Percentiles rank a stretch among this genome's conserved stretches.
Evolutionary conservation across 2,329 filamentous ascomycete species (phyloP).

Genomic region (Aureobasidium leucospermi): DNA sequence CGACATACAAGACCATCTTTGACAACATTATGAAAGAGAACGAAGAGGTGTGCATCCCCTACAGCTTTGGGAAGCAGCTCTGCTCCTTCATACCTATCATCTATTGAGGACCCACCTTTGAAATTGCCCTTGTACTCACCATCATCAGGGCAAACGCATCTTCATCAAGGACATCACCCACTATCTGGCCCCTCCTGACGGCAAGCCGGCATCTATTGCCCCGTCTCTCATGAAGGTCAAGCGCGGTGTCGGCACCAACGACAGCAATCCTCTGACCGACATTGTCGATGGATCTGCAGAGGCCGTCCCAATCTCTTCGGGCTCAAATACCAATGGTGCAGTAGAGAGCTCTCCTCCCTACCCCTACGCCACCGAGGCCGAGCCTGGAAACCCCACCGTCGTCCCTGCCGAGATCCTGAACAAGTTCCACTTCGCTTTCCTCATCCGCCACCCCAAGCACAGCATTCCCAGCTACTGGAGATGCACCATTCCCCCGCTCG

Average conservation of each 20-base stretch:
- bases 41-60: constrained; percentile 56
- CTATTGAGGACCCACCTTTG: background rate
- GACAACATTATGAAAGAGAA: constrained; percentile 65
- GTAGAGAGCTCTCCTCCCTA: constrained; percentile 39
- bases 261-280: constrained; percentile 11
- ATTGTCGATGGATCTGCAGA: constrained; percentile 14
- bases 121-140: constrained; percentile 32
- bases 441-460: constrained; percentile 90
- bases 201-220: constrained; percentile 61
- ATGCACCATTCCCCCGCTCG: constrained; percentile 83
- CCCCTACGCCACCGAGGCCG: constrained; percentile 51
- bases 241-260: constrained; percentile 52
- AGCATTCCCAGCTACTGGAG: constrained; percentile 92
- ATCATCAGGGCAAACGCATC: constrained; percentile 69
- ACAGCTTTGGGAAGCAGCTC: constrained; percentile 18
- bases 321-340: constrained; percentile 20
- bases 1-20: constrained; percentile 71
- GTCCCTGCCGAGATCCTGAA: constrained; percentile 66
- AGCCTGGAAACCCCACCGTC: constrained; percentile 75
- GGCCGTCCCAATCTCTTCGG: constrained; percentile 15
- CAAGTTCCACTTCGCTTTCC: constrained; percentile 87
- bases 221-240: constrained; percentile 60
- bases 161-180: constrained; percentile 99
- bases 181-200: constrained; percentile 74
- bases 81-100: background rate